Evolutionary conservation across 306 rosid species (phyloP).

Genomic region (Rosa lucieae): DNA sequence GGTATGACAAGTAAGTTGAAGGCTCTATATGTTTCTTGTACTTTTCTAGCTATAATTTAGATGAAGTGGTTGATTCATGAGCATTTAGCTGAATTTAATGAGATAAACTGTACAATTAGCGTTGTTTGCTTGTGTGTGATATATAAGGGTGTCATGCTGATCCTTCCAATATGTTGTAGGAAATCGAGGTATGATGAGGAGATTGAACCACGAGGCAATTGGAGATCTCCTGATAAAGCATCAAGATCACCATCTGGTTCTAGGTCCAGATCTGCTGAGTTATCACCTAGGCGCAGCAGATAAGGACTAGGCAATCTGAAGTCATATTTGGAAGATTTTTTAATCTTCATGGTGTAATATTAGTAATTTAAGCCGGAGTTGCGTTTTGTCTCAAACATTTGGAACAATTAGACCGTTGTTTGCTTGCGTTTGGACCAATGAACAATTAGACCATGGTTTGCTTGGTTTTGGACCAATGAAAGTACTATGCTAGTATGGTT

Average conservation of each 20-base stretch:
- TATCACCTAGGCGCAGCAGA: slow-evolving; percentile 73
- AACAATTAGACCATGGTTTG: background rate
- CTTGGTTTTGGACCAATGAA: background rate
- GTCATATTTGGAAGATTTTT: background rate
- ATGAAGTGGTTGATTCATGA: background rate
- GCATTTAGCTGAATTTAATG: background rate
- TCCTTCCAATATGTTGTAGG: slow-evolving; percentile 34
- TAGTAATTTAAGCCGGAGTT: slow-evolving; percentile 22
- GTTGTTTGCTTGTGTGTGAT: no score
- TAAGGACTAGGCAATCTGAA: slow-evolving; percentile 13
- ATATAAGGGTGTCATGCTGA: background rate
- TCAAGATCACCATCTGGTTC: slow-evolving; percentile 90
- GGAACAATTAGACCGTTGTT: slow-evolving; percentile 1
- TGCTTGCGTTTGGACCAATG: background rate
- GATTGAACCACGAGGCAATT: slow-evolving; percentile 50
- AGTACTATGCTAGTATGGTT: background rate
- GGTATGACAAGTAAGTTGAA: slow-evolving; percentile 59
- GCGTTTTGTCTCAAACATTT: slow-evolving; percentile 22
- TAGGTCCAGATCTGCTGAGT: slow-evolving; percentile 68
- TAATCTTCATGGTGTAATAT: slow-evolving; percentile 5
- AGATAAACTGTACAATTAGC: background rate
- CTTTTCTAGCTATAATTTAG: background rate
- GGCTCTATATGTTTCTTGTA: background rate
- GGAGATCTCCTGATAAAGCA: slow-evolving; percentile 66
- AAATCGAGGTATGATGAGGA: slow-evolving; percentile 61